Conservation (phyloP, 805 yeast genomes). For the Metschnikowia chrysomelidarum region DNA sequence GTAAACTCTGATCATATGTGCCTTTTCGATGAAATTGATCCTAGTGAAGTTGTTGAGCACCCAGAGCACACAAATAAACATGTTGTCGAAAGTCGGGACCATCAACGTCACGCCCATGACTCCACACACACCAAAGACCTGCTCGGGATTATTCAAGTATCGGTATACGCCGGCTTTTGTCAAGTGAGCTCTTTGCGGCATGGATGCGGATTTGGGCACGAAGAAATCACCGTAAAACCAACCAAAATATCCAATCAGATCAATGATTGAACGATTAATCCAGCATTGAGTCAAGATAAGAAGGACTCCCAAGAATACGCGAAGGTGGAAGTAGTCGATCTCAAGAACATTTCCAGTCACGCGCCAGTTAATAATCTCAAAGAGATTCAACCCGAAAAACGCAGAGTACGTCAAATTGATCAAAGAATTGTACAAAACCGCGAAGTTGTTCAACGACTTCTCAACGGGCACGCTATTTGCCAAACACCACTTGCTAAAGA, state of each 20-base stretch:
- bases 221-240: slow-evolving; percentile 90
- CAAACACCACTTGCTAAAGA: slow-evolving; percentile 63
- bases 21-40: slow-evolving; percentile 70
- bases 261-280: slow-evolving; percentile 66
- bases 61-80: slow-evolving; percentile 58
- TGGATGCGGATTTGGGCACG: slow-evolving; percentile 45
- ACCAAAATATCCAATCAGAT: slow-evolving; percentile 78
- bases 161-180: slow-evolving; percentile 81
- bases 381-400: slow-evolving; percentile 42
- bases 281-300: slow-evolving; percentile 60
- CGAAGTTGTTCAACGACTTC: slow-evolving; percentile 72
- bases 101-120: slow-evolving; percentile 74
- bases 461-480: slow-evolving; percentile 62
- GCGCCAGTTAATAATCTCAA: slow-evolving; percentile 20
- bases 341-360: slow-evolving; percentile 11
- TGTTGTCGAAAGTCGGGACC: slow-evolving; percentile 47
- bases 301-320: slow-evolving; percentile 57
- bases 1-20: slow-evolving; percentile 73
- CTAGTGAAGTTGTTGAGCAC: slow-evolving; percentile 62
- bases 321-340: slow-evolving; percentile 44
- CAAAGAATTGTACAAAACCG: slow-evolving; percentile 54
- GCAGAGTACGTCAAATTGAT: slow-evolving; percentile 55
- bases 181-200: slow-evolving; percentile 44
- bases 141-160: slow-evolving; percentile 80
- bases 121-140: slow-evolving; percentile 73